Evolutionary conservation across 345 rosid genomes (phyloP).

Genomic region (Excoecaria agallocha): DNA sequence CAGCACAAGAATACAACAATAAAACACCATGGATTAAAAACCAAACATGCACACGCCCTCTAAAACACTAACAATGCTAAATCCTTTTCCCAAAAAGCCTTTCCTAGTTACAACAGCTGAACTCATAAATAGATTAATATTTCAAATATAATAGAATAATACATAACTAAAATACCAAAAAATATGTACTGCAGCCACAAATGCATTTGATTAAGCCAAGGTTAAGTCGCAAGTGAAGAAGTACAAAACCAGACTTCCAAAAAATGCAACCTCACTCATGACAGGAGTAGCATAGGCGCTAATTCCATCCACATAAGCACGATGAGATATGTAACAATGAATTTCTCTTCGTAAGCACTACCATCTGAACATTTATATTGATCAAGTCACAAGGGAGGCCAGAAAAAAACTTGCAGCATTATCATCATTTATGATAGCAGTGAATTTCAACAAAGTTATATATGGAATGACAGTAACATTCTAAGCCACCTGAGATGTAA

Average conservation of each 20-base stretch:
- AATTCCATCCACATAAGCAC: background rate
- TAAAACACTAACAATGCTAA: background rate
- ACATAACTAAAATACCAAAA: background rate
- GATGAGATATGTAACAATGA: background rate
- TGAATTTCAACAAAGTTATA: constrained; percentile 23
- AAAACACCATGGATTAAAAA: background rate
- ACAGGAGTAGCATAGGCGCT: background rate
- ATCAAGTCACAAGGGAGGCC: background rate
- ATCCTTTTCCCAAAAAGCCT: background rate
- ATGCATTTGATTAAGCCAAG: too few species aligned
- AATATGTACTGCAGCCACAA: background rate
- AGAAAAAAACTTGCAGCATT: background rate
- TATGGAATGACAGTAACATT: constrained; percentile 25
- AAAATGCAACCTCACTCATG: background rate
- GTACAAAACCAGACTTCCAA: background rate
- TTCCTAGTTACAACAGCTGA: background rate
- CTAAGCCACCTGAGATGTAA: constrained; percentile 32
- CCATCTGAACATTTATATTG: background rate
- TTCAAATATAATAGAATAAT: background rate
- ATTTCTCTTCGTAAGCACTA: too few species aligned
- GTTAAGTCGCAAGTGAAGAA: too few species aligned
- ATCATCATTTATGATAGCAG: constrained; percentile 19
- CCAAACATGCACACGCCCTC: background rate
- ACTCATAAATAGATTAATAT: background rate
- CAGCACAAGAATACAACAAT: background rate